Evolutionary conservation across 2,329 filamentous ascomycete genomes (phyloP), one percentile per base, ranked within the genome.

Genomic region (Dothideomycetes sp.): DNA sequence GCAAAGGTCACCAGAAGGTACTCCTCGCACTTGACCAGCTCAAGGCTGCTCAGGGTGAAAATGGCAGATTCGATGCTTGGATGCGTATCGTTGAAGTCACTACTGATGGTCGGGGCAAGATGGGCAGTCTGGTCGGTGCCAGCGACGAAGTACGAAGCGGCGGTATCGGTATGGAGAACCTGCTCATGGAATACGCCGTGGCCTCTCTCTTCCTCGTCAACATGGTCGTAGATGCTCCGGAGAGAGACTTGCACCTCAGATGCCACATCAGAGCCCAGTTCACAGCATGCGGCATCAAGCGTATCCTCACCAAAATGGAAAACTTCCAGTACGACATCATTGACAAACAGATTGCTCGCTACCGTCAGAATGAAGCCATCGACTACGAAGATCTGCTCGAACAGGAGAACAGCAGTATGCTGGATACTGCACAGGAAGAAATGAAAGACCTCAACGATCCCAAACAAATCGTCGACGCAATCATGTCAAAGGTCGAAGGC

Each of bases 21-120:
- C 78, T 98, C 40, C 84, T 94, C 64, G 85, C 87, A 29, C 77
- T 96, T 68, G 91, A 98, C 57, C 76, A 83, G 57, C 83, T 95
- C 62, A 96, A 95, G 64, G 75, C 73, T 33, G 77, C 87, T 53
- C 81, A 88, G 54, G 83, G 81, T 45, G 91, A 96, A 60, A 95
- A 93, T 63, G 89, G 91, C 30, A 79, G 91, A 1, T 98, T 98
- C 55, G 91, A 98, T 61, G 81, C 88, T 29, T 98, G 91, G 91
- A 94, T 98, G 85, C 85, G 91, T 44, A 82, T 95, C 44, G 89
- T 96, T 31, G 91, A 96, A 63, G 89, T 96, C 51, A 96, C 89
- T 1, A 79, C 95, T 47, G 91, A 96, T 61, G 91, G 91, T 30
- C 82, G 91, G 55, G 91, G 91, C 52, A 98, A 96, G 72, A 95